Conservation (phyloP, 139 green algal species). For the Coelastrella sp. region DNA sequence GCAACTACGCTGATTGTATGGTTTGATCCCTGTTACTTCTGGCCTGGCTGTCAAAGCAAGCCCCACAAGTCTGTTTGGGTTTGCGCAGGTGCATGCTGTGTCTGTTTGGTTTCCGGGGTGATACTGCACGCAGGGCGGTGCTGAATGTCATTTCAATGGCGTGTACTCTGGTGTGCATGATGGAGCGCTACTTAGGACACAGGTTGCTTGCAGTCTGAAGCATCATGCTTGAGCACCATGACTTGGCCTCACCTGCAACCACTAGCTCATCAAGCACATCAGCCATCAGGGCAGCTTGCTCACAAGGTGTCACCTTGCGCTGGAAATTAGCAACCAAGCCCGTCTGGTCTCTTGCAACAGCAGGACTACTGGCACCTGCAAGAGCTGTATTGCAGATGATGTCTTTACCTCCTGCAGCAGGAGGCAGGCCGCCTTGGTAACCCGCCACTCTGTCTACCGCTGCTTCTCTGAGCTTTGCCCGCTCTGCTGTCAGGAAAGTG, state of each 20-base stretch:
- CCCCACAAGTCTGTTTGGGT: no score
- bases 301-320: conserved; percentile 68
- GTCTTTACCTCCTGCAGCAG: not conserved
- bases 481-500: conserved; percentile 61
- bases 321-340: conserved; percentile 57
- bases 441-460: conserved; percentile 51
- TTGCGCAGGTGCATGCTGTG: no score
- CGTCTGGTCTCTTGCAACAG: not conserved
- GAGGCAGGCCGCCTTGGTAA: not conserved
- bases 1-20: no score
- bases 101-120: no score
- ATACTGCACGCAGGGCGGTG: no score
- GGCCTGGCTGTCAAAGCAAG: no score
- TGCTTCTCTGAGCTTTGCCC: conserved; percentile 54
- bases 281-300: conserved; percentile 53
- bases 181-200: no score
- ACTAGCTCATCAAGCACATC: conserved; percentile 39
- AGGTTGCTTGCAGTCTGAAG: no score
- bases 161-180: no score
- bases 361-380: not conserved
- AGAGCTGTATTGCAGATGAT: not conserved
- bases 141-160: no score
- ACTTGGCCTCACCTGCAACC: not conserved
- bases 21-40: no score
- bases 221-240: not conserved